phyloP scores from a whole-genome alignment of 768 basidiomycete species.

The Mrakia gelida region DNA sequence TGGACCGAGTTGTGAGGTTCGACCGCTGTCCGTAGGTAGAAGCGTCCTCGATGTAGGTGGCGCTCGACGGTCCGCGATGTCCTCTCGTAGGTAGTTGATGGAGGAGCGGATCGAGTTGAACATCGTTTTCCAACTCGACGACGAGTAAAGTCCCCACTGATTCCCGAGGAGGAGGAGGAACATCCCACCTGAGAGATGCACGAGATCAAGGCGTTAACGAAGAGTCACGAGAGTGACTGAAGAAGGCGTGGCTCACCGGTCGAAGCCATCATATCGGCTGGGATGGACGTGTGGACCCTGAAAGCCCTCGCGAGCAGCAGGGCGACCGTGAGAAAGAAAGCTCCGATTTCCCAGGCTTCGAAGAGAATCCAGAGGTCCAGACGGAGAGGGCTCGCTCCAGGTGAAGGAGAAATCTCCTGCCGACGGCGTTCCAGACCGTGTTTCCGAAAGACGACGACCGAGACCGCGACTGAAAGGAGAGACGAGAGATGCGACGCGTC shows the following conservation, averaged over 20 bases:
- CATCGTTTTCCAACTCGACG: neutral
- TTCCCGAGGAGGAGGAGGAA: neutral
- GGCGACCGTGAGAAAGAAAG: neutral
- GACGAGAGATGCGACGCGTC: neutral
- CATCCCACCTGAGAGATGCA: neutral
- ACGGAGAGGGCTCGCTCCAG: neutral
- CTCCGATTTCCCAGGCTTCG: neutral
- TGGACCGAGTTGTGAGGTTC: neutral
- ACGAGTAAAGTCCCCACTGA: neutral
- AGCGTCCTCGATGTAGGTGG: neutral
- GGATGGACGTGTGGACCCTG: neutral
- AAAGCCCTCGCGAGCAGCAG: neutral
- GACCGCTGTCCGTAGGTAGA: neutral
- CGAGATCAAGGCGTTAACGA: neutral
- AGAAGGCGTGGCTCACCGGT: neutral
- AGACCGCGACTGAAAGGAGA: neutral
- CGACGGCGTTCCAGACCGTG: neutral
- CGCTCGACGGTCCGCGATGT: neutral
- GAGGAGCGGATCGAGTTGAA: neutral
- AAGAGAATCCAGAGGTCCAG: neutral
- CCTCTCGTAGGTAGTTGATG: neutral
- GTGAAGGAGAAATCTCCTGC: neutral
- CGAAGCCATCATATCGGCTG: neutral
- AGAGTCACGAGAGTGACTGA: neutral
- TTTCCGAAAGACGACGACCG: neutral